Conservation (phyloP, 768 basidiomycete genomes). For the Auriscalpium orientale region DNA sequence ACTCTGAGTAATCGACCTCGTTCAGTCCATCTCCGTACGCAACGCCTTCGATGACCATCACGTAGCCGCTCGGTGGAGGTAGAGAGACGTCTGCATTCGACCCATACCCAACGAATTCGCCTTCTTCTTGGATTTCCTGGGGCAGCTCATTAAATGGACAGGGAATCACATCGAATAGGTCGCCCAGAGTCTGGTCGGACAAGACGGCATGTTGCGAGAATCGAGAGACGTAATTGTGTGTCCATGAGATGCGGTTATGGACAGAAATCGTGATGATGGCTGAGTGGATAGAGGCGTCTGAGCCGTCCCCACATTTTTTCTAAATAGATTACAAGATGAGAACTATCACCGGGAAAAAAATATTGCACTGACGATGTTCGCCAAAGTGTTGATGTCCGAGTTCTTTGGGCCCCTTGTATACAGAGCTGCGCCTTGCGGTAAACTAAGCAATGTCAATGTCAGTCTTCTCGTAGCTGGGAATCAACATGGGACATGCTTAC, state of each 20-base stretch:
- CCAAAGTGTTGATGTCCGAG: conserved; percentile 57
- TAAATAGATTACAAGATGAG: conserved; percentile 5
- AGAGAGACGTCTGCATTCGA: conserved; percentile 3
- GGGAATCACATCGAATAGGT: conserved; percentile 50
- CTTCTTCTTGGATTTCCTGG: conserved; percentile 29
- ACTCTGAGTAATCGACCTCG: conserved; percentile 52
- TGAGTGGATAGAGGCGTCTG: conserved; percentile 21
- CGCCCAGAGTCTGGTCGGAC: conserved; percentile 66
- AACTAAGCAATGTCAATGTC: conserved; percentile 26
- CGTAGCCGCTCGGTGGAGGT: conserved; percentile 28
- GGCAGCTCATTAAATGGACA: conserved; percentile 54
- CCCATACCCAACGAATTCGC: conserved; percentile 27
- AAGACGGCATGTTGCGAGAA: conserved; percentile 61
- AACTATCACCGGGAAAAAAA: conserved; percentile 1
- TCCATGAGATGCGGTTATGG: conserved; percentile 55
- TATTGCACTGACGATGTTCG: conserved; percentile 28
- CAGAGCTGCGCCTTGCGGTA: conserved; percentile 43
- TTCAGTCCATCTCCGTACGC: conserved; percentile 49
- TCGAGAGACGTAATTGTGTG: conserved; percentile 49
- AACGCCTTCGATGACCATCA: conserved; percentile 55
- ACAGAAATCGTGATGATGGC: conserved; percentile 54
- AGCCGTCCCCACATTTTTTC: conserved; percentile 2
- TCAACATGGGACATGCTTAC: conserved; percentile 31
- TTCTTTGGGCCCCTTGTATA: conserved; percentile 61
- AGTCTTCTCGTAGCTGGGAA: not conserved